Conservation (phyloP, 73 alveolate genomes). For the Paraurostyla sp. region DNA sequence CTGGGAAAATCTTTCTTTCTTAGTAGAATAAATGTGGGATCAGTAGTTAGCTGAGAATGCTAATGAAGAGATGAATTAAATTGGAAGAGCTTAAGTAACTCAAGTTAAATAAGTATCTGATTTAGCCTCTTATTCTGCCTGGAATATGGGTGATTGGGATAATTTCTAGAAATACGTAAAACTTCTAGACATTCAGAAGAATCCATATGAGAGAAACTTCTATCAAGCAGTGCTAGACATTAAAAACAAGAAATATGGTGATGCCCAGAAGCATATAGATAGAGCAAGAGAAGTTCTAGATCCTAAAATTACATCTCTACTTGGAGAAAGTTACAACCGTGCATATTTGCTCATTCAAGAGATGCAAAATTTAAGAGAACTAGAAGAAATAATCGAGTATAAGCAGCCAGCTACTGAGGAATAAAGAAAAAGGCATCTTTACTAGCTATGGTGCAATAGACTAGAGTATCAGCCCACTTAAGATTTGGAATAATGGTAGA, state of each 20-base stretch:
- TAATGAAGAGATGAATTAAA: background rate
- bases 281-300: conserved; percentile 93
- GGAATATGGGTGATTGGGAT: conserved; percentile 98
- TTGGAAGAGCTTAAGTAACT: conserved; percentile 57
- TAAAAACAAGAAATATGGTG: conserved; percentile 84
- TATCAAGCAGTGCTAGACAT: conserved; percentile 94
- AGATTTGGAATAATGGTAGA: conserved; percentile 93
- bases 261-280: conserved; percentile 90
- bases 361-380: conserved; percentile 91
- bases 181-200: conserved; percentile 81
- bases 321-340: conserved; percentile 95
- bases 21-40: conserved; percentile 87
- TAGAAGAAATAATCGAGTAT: conserved; percentile 95
- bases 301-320: conserved; percentile 92
- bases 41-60: conserved; percentile 45
- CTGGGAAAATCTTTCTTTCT: conserved; percentile 91
- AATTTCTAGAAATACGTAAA: conserved; percentile 89
- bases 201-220: conserved; percentile 92
- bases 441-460: conserved; percentile 82
- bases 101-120: conserved; percentile 76
- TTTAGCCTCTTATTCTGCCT: conserved; percentile 90
- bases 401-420: conserved; percentile 75
- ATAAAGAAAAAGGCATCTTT: conserved; percentile 78
- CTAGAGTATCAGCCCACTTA: conserved; percentile 87
- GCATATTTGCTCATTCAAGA: conserved; percentile 93